Evolutionary conservation across 768 basidiomycete species (phyloP).

Genomic region (Boletellus ananiceps): DNA sequence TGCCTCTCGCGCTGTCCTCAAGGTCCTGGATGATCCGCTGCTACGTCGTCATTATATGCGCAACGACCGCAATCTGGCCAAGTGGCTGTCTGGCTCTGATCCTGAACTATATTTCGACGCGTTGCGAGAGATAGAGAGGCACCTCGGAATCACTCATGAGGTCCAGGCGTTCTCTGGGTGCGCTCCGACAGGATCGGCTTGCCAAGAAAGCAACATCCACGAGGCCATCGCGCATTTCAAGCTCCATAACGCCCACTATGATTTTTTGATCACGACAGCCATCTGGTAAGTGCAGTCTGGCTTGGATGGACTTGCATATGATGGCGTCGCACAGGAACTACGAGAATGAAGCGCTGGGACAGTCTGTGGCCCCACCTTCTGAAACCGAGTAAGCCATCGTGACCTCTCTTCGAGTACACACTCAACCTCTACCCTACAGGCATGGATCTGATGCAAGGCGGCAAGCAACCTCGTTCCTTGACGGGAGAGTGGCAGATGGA

Average conservation of each 20-base stretch:
- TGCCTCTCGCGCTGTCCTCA: constrained; percentile 2
- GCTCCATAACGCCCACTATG: constrained; percentile 4
- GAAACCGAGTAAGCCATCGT: background rate
- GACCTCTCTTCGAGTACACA: background rate
- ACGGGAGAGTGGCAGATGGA: background rate
- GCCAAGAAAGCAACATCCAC: background rate
- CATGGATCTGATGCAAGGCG: background rate
- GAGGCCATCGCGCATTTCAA: background rate
- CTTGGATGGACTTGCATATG: background rate
- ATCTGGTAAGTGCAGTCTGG: constrained; percentile 4
- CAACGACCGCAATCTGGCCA: background rate
- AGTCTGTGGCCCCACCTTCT: no score
- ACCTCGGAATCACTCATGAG: background rate
- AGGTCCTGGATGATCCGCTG: background rate
- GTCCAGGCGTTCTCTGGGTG: background rate
- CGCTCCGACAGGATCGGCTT: background rate
- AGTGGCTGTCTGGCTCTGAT: constrained; percentile 4
- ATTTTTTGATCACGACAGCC: constrained; percentile 7
- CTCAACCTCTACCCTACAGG: no score
- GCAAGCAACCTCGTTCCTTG: background rate
- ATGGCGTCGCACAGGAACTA: constrained; percentile 1
- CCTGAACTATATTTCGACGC: no score
- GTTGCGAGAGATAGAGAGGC: background rate
- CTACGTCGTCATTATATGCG: constrained; percentile 1
- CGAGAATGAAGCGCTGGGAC: background rate